Base-by-base conservation (phyloP, 1,284 basidiomycete species). In the Malassezia pachydermatis region DNA sequence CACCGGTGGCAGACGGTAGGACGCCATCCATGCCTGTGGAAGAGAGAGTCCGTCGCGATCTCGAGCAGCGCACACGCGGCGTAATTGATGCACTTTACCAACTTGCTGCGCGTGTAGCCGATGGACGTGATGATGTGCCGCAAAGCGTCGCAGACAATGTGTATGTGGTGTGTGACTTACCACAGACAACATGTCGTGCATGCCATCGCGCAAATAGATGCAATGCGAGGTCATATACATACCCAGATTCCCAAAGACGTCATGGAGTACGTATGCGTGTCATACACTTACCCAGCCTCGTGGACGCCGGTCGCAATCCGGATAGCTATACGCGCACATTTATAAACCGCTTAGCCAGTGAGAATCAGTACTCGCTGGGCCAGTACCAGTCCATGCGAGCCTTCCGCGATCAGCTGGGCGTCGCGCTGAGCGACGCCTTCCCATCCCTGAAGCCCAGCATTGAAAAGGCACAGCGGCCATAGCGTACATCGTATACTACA, bases 281-380 rank as follows among this genome's bases (percentile, higher is more conserved):
- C 14, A 27, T n/a, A 30, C 29, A 30, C 29, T 49, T 23, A 37
- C 36, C 25, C 42, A 58, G 57, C 27, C 58, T 65, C 54, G 55
- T 71, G 13, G 68, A 71, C 28, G 50, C 53, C 16, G 67, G 67
- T 2, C 55, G 66, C 33, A 71, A 71, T 39, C 68, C 67, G 8
- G 68, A 71, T 51, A 60, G 58, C 24, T 64, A 68, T 25, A 67
- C 65, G 7, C 45, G 65, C n/a, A 57, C 59, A 32, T 62, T 66
- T 43, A 47, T 70, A 35, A 60, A 58, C 24, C 51, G 67, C 10
- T 52, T 71, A 27, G 62, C 60, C 13, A 58, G 54, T 44, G 67
- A 71, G 51, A 71, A 70, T 35, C 68, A 71, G 57, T 65, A 67
- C 41, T 62, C 67, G 40, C 48, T 58, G 11, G 67, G 65, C 2